These are phyloP conservation scores for Rhizopus arrhizus DNA, from an alignment of 371 early-diverging fungal genomes.

Conservation along the genomic window DNA sequence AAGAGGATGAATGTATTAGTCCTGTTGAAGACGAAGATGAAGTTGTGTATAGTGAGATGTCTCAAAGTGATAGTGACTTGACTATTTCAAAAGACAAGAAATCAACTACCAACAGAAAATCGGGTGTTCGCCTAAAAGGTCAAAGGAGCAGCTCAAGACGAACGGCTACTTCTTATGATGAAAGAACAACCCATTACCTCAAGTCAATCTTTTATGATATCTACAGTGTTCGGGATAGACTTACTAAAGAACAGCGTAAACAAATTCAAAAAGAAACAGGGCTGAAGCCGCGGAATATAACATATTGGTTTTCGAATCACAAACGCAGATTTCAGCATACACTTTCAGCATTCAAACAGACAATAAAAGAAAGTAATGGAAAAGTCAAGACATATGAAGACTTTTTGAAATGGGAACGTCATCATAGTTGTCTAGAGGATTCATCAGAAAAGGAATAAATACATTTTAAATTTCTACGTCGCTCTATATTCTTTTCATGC, in stretches of 20 bases:
- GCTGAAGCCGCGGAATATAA: conserved; percentile 39
- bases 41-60: no score
- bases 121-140: no score
- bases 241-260: conserved; percentile 37
- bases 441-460: no score
- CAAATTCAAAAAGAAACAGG: conserved; percentile 30
- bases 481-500: no score
- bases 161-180: conserved; percentile 43
- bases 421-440: conserved; percentile 21
- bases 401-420: conserved; percentile 29
- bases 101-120: background rate
- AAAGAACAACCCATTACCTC: conserved; percentile 32
- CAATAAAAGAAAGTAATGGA: conserved; percentile 18
- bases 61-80: background rate
- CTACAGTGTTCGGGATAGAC: conserved; percentile 34
- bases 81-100: background rate
- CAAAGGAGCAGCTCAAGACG: conserved; percentile 7
- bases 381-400: conserved; percentile 31
- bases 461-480: no score
- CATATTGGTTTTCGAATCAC: conserved; percentile 51
- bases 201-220: conserved; percentile 35
- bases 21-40: no score
- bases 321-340: conserved; percentile 35
- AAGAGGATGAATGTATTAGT: no score
- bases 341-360: conserved; percentile 25